Percentiles rank a stretch among this genome's conserved stretches.
phyloP scores from a whole-genome alignment of 371 early-diverging fungal genomes.

The Basidiobolus meristosporus region DNA sequence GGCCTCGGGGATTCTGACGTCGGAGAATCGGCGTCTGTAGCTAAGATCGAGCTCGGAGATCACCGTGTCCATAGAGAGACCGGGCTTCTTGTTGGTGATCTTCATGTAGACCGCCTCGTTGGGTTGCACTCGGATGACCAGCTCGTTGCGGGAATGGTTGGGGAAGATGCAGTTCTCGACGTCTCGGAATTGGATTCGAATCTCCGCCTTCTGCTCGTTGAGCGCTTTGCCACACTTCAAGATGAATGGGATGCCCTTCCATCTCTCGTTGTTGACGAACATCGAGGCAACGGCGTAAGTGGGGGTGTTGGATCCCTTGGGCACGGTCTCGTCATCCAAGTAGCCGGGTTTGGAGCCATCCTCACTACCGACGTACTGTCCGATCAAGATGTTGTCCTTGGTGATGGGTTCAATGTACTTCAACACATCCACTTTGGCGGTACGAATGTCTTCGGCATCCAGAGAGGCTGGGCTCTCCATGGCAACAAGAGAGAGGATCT shows the following conservation, averaged over 20 bases:
- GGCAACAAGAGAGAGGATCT: constrained; percentile 77
- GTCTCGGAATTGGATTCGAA: constrained; percentile 89
- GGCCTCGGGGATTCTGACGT: constrained; percentile 84
- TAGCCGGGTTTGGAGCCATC: constrained; percentile 74
- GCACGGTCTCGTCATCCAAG: constrained; percentile 76
- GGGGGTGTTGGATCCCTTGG: constrained; percentile 58
- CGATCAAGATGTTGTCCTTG: constrained; percentile 61
- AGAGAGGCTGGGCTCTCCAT: constrained; percentile 82
- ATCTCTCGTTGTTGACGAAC: constrained; percentile 82
- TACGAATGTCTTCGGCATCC: constrained; percentile 75
- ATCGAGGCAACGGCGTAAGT: constrained; percentile 86
- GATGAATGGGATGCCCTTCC: constrained; percentile 95
- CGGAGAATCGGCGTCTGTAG: constrained; percentile 68
- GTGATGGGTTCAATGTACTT: constrained; percentile 59
- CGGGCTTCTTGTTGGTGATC: constrained; percentile 86
- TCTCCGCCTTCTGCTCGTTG: constrained; percentile 82
- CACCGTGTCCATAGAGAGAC: constrained; percentile 36
- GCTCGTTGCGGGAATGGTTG: constrained; percentile 70
- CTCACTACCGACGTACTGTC: constrained; percentile 58
- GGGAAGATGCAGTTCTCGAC: constrained; percentile 63
- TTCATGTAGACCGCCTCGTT: constrained; percentile 92
- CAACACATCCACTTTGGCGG: constrained; percentile 77
- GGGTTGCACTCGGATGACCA: constrained; percentile 91
- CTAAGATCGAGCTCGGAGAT: constrained; percentile 84
- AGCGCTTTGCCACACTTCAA: constrained; percentile 90